phyloP scores from a whole-genome alignment of 768 basidiomycete genomes.

The Boletus edulis region DNA sequence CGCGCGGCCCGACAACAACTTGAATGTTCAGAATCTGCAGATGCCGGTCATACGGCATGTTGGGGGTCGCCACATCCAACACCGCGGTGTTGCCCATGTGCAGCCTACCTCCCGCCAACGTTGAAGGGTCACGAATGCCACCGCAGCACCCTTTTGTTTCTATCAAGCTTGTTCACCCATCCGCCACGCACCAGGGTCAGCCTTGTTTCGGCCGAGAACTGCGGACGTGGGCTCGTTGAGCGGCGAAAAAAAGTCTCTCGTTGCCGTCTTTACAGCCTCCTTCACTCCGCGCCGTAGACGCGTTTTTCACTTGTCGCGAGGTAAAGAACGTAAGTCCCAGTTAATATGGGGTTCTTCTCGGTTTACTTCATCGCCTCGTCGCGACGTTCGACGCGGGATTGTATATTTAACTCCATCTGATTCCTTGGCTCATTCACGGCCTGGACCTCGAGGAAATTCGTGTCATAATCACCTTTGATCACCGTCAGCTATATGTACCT shows the following conservation, averaged over 20 bases:
- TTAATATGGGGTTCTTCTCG: slow-evolving; percentile 1
- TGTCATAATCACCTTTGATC: slow-evolving; percentile 9
- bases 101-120: no score
- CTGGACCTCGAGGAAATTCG: background rate
- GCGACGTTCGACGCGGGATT: background rate
- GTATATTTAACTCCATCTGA: background rate
- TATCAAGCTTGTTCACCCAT: background rate
- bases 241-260: slow-evolving; percentile 16
- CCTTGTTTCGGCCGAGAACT: slow-evolving; percentile 18
- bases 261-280: slow-evolving; percentile 17
- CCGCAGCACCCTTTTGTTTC: background rate
- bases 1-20: no score
- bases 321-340: slow-evolving; percentile 24
- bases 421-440: background rate
- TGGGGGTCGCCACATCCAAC: no score
- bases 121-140: no score
- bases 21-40: no score
- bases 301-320: slow-evolving; percentile 16
- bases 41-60: no score
- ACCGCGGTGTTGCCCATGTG: no score
- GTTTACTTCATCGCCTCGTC: slow-evolving; percentile 12
- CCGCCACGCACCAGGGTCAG: background rate
- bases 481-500: background rate
- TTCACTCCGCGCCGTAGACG: slow-evolving; percentile 16
- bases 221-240: slow-evolving; percentile 20